Percentiles rank a stretch among this genome's conserved stretches.
Evolutionary conservation across 2,329 filamentous ascomycete genomes (phyloP).

Genomic region (Pestalotiopsis sp.): DNA sequence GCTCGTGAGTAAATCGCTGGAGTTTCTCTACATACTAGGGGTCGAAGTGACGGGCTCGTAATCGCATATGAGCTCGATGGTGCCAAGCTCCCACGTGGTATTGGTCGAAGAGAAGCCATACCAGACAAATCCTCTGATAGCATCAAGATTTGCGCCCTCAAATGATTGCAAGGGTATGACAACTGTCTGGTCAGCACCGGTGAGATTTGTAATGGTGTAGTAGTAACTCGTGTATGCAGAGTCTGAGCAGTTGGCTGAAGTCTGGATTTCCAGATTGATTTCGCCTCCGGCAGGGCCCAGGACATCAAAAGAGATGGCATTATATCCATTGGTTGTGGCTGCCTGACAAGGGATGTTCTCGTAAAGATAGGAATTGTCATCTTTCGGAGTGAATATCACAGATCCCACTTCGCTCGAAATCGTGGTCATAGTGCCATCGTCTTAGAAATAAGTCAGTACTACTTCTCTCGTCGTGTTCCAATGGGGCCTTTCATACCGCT

Average conservation of each 20-base stretch:
- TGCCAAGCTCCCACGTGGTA: constrained; percentile 53
- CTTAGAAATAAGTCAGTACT: constrained; percentile 29
- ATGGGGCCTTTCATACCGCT: constrained; percentile 31
- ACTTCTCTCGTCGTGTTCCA: background rate
- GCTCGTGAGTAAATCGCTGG: background rate
- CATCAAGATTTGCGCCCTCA: constrained; percentile 51
- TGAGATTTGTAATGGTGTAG: constrained; percentile 47
- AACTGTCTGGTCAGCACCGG: constrained; percentile 51
- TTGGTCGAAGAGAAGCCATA: constrained; percentile 32
- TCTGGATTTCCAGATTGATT: constrained; percentile 50
- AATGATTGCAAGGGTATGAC: constrained; percentile 54
- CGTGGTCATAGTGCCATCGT: constrained; percentile 50
- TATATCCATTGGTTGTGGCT: constrained; percentile 48
- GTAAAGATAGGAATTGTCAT: constrained; percentile 53
- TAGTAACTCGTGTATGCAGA: constrained; percentile 45
- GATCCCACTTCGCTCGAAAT: constrained; percentile 44
- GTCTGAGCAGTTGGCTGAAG: constrained; percentile 44
- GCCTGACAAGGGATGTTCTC: constrained; percentile 53
- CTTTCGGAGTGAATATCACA: constrained; percentile 51
- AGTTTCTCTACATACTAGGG: background rate
- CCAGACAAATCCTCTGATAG: constrained; percentile 46
- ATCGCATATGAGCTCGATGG: constrained; percentile 48
- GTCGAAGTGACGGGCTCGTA: constrained; percentile 9
- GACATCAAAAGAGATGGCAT: constrained; percentile 48
- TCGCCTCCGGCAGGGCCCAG: constrained; percentile 45